phyloP scores from a whole-genome alignment of 2,329 filamentous ascomycete species.

The Stemphylium beticola region DNA sequence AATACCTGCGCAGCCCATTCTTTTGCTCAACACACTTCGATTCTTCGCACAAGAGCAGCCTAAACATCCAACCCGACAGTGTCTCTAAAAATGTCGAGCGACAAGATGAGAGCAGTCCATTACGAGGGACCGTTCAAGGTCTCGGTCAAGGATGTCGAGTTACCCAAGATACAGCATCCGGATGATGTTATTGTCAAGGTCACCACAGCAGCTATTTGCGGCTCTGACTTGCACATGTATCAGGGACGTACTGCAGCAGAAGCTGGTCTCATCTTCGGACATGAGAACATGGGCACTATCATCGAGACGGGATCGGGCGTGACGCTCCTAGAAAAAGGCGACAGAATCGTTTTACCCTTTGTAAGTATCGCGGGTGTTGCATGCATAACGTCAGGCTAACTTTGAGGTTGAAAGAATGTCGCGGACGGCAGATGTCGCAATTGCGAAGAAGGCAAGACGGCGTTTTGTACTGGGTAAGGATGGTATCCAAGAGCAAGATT shows the following conservation, averaged over 20 bases:
- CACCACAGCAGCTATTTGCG: constrained; percentile 67
- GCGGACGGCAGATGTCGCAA: constrained; percentile 61
- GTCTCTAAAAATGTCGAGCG: constrained; percentile 13
- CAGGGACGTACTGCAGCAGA: constrained; percentile 69
- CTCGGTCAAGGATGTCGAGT: constrained; percentile 65
- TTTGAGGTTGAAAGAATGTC: constrained; percentile 5
- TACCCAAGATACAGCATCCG: constrained; percentile 66
- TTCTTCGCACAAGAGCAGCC: background rate
- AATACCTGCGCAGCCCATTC: background rate
- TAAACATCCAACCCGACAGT: background rate
- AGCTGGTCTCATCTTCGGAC: constrained; percentile 66
- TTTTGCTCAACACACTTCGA: background rate
- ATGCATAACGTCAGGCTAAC: background rate
- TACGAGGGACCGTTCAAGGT: constrained; percentile 68
- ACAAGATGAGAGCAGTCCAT: constrained; percentile 67
- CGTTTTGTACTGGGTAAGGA: constrained; percentile 65
- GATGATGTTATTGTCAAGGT: constrained; percentile 71
- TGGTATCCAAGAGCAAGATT: background rate
- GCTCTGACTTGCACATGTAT: constrained; percentile 65
- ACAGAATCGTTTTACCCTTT: constrained; percentile 70
- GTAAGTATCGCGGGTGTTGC: background rate
- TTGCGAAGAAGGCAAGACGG: constrained; percentile 68
- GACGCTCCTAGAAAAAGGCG: constrained; percentile 66
- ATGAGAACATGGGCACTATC: constrained; percentile 68
- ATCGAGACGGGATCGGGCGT: constrained; percentile 64